Evolutionary conservation across 768 basidiomycete genomes (phyloP).

Genomic region (Cytidiella melzeri): DNA sequence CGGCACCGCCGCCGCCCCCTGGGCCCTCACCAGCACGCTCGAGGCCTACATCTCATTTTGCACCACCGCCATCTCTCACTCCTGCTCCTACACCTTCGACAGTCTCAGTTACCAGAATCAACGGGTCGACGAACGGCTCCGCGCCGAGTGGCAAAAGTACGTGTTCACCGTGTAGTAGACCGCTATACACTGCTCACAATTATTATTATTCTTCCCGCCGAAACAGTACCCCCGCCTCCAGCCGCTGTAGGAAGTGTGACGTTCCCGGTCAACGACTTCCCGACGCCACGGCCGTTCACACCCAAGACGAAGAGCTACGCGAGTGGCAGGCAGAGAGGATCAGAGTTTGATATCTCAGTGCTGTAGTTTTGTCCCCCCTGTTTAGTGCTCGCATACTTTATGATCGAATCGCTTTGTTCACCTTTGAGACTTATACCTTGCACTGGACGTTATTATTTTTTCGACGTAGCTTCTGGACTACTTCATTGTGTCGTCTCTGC

Average conservation of each 20-base stretch:
- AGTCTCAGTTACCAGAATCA: constrained; percentile 5
- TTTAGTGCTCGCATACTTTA: background rate
- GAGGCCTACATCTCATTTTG: too few species aligned
- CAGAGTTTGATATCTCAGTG: constrained; percentile 53
- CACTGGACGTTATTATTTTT: too few species aligned
- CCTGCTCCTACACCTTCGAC: constrained; percentile 7
- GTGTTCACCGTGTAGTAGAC: background rate
- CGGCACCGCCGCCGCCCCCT: constrained; percentile 19
- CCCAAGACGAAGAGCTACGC: constrained; percentile 47
- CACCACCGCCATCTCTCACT: constrained; percentile 10
- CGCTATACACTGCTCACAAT: background rate
- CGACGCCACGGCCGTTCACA: constrained; percentile 64
- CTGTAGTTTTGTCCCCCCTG: constrained; percentile 22
- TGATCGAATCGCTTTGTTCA: background rate
- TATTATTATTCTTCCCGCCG: constrained; percentile 12
- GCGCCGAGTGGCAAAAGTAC: constrained; percentile 23
- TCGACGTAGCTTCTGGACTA: too few species aligned
- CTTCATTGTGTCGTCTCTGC: too few species aligned
- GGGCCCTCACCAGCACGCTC: constrained; percentile 14
- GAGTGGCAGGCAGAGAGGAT: constrained; percentile 63
- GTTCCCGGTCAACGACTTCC: constrained; percentile 75
- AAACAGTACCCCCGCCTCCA: constrained; percentile 48
- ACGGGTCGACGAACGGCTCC: constrained; percentile 18
- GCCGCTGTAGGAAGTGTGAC: constrained; percentile 62
- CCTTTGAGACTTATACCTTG: background rate